Evolutionary conservation across 1,284 basidiomycete species (phyloP).

Genomic region (Bjerkandera adusta): DNA sequence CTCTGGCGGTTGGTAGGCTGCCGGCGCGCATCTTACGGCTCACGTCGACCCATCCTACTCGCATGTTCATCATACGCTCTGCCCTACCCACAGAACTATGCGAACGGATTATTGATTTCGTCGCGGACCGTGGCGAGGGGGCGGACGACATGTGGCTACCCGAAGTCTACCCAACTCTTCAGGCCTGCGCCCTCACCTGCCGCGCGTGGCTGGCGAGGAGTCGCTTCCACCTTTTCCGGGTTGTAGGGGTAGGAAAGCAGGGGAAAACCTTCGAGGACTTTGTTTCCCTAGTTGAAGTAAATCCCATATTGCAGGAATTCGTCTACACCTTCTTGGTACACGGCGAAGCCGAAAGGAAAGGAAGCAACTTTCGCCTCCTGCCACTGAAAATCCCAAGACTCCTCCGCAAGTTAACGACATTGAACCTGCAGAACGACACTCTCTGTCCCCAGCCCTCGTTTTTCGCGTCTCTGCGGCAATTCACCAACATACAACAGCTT

Average conservation of each 20-base stretch:
- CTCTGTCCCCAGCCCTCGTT: not conserved
- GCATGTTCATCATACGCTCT: no score
- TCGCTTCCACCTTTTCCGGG: not conserved
- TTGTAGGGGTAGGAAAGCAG: not conserved
- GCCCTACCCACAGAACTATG: not conserved
- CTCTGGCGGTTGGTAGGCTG: no score
- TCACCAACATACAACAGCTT: not conserved
- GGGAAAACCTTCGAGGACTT: not conserved
- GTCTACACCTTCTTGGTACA: not conserved
- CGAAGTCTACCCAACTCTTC: not conserved
- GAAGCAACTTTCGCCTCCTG: not conserved
- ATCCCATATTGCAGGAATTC: not conserved
- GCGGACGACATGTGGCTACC: not conserved
- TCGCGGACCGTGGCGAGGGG: no score
- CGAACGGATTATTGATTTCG: constrained; percentile 1
- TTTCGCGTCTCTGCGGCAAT: not conserved
- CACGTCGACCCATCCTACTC: no score
- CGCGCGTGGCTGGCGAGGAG: not conserved
- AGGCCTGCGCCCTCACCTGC: constrained; percentile 1
- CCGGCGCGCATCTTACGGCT: no score
- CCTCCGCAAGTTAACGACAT: not conserved
- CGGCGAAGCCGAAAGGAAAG: not conserved
- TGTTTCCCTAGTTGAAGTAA: not conserved
- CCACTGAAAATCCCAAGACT: not conserved
- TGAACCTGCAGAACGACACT: not conserved